Evolutionary conservation across 768 basidiomycete species (phyloP), one percentile per base, ranked within the genome.

Genomic region (Boletales sp.): DNA sequence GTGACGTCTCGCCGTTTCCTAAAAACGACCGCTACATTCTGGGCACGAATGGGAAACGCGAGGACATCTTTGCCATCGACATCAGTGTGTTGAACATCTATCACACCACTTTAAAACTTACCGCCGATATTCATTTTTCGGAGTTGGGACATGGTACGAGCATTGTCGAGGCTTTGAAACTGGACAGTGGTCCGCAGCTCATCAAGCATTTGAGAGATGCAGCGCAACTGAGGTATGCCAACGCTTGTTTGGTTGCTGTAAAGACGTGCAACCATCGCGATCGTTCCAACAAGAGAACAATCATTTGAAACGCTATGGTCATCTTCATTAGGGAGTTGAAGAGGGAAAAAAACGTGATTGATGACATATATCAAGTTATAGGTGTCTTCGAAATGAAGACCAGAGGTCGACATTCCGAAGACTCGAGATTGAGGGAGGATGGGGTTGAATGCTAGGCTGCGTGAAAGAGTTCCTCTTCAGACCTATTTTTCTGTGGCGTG

Each of bases 21-120:
- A 17, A 77, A 51, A 10, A 81, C 59, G 2, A 82, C 48, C 8
- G 68, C 76, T 2, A 74, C 78, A 43, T 81, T 81, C 50, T 81
- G 80, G 0, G 70, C 67, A n/a, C 63, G 64, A 18, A 82, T 66
- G 5, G 66, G 67, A 38, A 75, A 64, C 13, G 64, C 59, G 5
- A 74, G 47, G 9, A 68, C 57, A 48, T 71, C 79, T 79, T 11
- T 3, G 25, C 1, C 5, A 28, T 28, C 25, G 25, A 38, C 0
- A 5, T 14, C 8, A 17, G 25, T 7, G 25, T 28, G 25, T 28
- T 28, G 7, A 28, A 5, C 7, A 28, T 1, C 25, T 7, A 28
- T 28, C 25, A 28, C 7, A 28, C 25, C 5, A 28, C 4, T 18
- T 1, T 8, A 18, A 6, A 17, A 5, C 52, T 41, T 55, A 66